Evolutionary conservation across 768 basidiomycete species (phyloP).

Genomic region (Lactarius sanguifluus): DNA sequence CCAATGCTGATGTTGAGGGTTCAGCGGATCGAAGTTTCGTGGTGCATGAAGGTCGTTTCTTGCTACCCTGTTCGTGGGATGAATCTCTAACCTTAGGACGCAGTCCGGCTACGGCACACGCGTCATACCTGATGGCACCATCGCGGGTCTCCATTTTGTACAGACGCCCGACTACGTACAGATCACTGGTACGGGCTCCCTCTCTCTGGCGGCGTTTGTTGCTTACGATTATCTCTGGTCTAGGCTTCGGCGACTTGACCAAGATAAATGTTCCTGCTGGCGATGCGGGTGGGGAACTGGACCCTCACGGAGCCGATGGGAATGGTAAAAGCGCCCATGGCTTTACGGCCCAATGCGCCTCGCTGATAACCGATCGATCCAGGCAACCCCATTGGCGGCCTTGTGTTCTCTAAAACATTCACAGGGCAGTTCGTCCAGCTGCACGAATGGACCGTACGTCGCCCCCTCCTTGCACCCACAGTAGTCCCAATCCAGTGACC

Average conservation of each 20-base stretch:
- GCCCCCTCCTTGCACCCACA: constrained; percentile 13
- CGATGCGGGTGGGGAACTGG: constrained; percentile 66
- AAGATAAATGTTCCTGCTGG: constrained; percentile 60
- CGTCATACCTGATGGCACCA: constrained; percentile 70
- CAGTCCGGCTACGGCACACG: constrained; percentile 61
- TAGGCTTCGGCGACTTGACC: constrained; percentile 65
- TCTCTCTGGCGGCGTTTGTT: too few relatives aligned
- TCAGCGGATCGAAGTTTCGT: constrained; percentile 52
- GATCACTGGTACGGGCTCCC: constrained; percentile 21
- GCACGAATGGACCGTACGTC: constrained; percentile 68
- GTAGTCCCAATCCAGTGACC: constrained; percentile 10
- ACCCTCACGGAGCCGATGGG: constrained; percentile 66
- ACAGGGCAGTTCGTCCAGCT: constrained; percentile 52
- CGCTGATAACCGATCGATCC: neutral
- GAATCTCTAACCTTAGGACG: neutral
- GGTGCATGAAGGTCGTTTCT: constrained; percentile 45
- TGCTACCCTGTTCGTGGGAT: neutral
- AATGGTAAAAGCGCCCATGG: constrained; percentile 39
- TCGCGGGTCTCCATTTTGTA: constrained; percentile 65
- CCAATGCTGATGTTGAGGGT: constrained; percentile 41
- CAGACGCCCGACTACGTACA: constrained; percentile 70
- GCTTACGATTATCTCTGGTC: neutral
- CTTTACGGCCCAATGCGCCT: neutral
- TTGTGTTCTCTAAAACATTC: constrained; percentile 73
- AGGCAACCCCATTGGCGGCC: constrained; percentile 62